These are phyloP conservation scores for Cladosporium cucumerinum DNA, from an alignment of 2,329 filamentous ascomycete genomes.

Conservation along the genomic window DNA sequence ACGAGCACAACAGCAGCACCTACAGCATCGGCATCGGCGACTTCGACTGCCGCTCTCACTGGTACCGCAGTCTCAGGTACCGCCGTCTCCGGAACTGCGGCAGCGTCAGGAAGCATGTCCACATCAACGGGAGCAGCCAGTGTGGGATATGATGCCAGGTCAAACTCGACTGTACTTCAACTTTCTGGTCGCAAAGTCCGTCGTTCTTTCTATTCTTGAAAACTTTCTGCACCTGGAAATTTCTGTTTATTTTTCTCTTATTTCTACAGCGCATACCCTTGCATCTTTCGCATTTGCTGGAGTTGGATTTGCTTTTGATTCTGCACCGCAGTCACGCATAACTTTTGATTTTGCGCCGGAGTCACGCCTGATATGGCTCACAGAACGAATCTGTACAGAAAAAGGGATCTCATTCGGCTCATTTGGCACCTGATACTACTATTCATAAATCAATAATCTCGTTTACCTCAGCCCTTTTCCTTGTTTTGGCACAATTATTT, in stretches of 20 bases:
- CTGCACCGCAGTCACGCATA: not conserved
- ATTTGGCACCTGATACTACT: not conserved
- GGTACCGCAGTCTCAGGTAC: constrained; percentile 7
- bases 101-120: constrained; percentile 8
- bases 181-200: constrained; percentile 2
- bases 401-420: not conserved
- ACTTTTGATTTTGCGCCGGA: not conserved
- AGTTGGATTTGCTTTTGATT: not conserved
- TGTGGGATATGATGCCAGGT: not conserved
- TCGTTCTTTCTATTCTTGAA: not conserved
- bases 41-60: not conserved
- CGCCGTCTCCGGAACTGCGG: not conserved
- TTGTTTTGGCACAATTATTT: not conserved
- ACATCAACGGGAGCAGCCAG: constrained; percentile 5
- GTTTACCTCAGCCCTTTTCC: not conserved
- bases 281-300: not conserved
- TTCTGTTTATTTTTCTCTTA: not conserved
- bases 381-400: not conserved
- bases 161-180: constrained; percentile 8
- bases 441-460: not conserved
- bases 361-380: not conserved
- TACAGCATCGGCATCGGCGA: not conserved
- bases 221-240: not conserved
- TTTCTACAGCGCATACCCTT: not conserved
- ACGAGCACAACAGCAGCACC: constrained; percentile 1